These are phyloP conservation scores for Didymella glomerata DNA, from an alignment of 2,329 filamentous ascomycete species.

Conservation along the genomic window DNA sequence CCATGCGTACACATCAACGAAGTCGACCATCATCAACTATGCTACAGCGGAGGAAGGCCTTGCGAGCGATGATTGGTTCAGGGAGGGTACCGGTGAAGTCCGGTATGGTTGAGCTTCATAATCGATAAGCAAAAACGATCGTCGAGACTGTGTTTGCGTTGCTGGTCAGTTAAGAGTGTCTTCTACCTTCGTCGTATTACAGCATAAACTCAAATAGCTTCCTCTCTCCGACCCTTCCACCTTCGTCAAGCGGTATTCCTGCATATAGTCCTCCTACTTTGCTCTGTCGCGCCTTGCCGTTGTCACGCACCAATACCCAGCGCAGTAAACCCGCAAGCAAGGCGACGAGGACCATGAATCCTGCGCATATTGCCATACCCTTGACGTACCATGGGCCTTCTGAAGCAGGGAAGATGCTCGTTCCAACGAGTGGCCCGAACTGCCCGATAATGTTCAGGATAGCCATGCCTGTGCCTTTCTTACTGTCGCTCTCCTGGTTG, in stretches of 20 bases:
- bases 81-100: slow-evolving; percentile 59
- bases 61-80: slow-evolving; percentile 67
- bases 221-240: slow-evolving; percentile 17
- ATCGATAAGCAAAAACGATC: not conserved
- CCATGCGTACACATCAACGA: slow-evolving; percentile 59
- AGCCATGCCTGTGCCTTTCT: slow-evolving; percentile 79
- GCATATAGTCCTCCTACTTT: slow-evolving; percentile 33
- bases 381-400: slow-evolving; percentile 60
- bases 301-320: slow-evolving; percentile 48
- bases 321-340: slow-evolving; percentile 56
- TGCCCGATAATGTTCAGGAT: slow-evolving; percentile 84
- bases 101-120: slow-evolving; percentile 61
- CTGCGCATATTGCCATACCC: slow-evolving; percentile 62
- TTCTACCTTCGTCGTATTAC: slow-evolving; percentile 16
- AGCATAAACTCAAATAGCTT: slow-evolving; percentile 44
- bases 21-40: slow-evolving; percentile 76
- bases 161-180: not conserved
- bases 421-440: slow-evolving; percentile 71
- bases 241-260: slow-evolving; percentile 40
- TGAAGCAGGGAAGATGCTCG: slow-evolving; percentile 62
- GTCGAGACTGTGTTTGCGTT: not conserved
- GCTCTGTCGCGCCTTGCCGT: slow-evolving; percentile 24
- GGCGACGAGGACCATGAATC: slow-evolving; percentile 59
- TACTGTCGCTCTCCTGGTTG: slow-evolving; percentile 75
- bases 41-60: slow-evolving; percentile 63